phyloP scores from a whole-genome alignment of 208 protist species.

The Phytomonas francai region DNA sequence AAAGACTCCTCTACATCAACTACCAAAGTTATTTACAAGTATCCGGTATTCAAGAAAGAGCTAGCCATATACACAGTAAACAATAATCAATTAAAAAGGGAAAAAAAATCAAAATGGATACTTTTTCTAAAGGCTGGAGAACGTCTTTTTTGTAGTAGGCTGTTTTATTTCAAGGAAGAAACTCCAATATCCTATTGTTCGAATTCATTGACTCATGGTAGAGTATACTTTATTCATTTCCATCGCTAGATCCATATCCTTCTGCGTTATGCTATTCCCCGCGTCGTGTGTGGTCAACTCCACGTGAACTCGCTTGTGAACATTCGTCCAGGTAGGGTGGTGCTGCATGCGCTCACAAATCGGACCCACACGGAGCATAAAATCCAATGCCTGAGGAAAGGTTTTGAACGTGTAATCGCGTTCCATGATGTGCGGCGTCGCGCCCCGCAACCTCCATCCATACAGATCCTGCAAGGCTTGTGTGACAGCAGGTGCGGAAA shows the following conservation, averaged over 20 bases:
- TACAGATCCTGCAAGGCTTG: slow-evolving; percentile 67
- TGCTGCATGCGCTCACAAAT: slow-evolving; percentile 87
- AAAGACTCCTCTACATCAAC: not conserved
- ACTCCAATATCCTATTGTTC: not conserved
- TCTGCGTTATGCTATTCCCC: slow-evolving; percentile 73
- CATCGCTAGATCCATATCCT: slow-evolving; percentile 64
- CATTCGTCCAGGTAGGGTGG: slow-evolving; percentile 94
- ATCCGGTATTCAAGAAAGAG: not conserved
- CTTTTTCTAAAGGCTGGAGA: not conserved
- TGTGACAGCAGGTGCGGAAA: slow-evolving; percentile 73
- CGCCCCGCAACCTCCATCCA: slow-evolving; percentile 60
- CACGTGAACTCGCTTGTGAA: slow-evolving; percentile 91
- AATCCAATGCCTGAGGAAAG: slow-evolving; percentile 86
- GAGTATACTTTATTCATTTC: slow-evolving; percentile 50
- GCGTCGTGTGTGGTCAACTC: slow-evolving; percentile 92
- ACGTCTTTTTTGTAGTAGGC: not conserved
- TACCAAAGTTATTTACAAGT: not conserved
- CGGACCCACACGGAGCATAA: slow-evolving; percentile 81
- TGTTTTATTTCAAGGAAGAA: not conserved
- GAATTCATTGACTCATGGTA: not conserved
- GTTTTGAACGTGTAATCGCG: slow-evolving; percentile 74
- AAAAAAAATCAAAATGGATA: not conserved
- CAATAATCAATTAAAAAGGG: not conserved
- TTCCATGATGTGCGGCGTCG: slow-evolving; percentile 33
- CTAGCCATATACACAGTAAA: not conserved